Evolutionary conservation across 176 grass and related monocot genomes (phyloP), one percentile per base, ranked within the genome.

Genomic region (Triticum timopheevii): DNA sequence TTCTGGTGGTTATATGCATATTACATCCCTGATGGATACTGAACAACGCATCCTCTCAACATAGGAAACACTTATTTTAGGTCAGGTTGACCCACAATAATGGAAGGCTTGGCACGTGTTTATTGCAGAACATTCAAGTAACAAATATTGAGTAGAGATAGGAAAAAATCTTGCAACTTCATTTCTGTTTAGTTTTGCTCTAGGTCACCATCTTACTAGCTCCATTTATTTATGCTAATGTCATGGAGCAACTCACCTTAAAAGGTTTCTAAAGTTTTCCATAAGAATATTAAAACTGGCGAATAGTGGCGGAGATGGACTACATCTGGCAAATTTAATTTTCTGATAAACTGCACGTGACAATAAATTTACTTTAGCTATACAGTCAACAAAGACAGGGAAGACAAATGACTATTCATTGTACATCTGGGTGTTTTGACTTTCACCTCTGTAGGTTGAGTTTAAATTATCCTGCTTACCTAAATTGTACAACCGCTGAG

Each of bases 71-170:
- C 8, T 24, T 77, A 62, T 65, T 13, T 42, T 44, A n/a, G 23
- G 28, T 15, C 23, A 74, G 1, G 1, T 50, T 80, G 13, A 74
- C 54, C 12, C 58, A 65, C 61, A 56, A 64, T 42, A 84, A 66
- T 66, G 13, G 6, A 23, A 67, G 39, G 23, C n/a, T 45, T 75
- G 45, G 0, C 40, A 74, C 7, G 38, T 10, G 12, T 61, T 79
- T 84, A 52, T 58, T 66, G 66, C 35, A 28, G n/a, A 73, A 40
- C 40, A 73, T 84, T 10, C 4, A 61, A 74, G 20, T 69, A 78
- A 47, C 27, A 23, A 78, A 80, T 64, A 40, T 63, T 79, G 44
- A 80, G 12, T 13, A 64, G 69, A 38, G 56, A 77, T 52, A 13
- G 4, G 3, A 1, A 28, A 65, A 31, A 47, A 47, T 22, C n/a